Evolutionary conservation across 1,284 basidiomycete species (phyloP).

Genomic region (Agroathelia rolfsii): DNA sequence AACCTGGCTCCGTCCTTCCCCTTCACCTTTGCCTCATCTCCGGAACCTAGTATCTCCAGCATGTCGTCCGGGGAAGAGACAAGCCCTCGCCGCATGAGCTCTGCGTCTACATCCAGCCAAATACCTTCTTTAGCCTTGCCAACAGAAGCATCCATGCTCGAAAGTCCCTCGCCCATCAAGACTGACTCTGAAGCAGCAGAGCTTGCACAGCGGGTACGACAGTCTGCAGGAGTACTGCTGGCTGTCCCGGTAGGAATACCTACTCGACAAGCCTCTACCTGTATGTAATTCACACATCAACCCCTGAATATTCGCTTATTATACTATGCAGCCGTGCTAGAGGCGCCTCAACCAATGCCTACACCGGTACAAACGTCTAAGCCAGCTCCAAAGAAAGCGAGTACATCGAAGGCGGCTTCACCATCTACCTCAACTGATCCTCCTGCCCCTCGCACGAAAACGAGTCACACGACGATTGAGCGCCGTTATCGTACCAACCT

Average conservation of each 20-base stretch:
- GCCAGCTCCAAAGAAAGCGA: slow-evolving; percentile 10
- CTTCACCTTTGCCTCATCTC: slow-evolving; percentile 31
- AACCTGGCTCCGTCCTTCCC: slow-evolving; percentile 27
- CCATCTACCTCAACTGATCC: slow-evolving; percentile 25
- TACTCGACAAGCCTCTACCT: slow-evolving; percentile 18
- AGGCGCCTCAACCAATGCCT: slow-evolving; percentile 18
- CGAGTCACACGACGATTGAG: slow-evolving; percentile 87
- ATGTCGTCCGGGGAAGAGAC: slow-evolving; percentile 13
- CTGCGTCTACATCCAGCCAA: too few relatives aligned
- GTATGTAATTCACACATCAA: slow-evolving; percentile 12
- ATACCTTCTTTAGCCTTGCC: slow-evolving; percentile 19
- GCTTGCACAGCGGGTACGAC: slow-evolving; percentile 47
- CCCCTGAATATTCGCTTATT: slow-evolving; percentile 13
- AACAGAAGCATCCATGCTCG: slow-evolving; percentile 14
- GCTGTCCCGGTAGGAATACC: slow-evolving; percentile 40
- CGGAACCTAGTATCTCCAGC: slow-evolving; percentile 19
- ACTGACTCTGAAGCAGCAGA: slow-evolving; percentile 26
- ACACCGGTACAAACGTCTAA: slow-evolving; percentile 6
- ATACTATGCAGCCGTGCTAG: slow-evolving; percentile 32
- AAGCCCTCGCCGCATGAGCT: too few relatives aligned
- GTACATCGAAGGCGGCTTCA: slow-evolving; percentile 19
- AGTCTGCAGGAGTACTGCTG: slow-evolving; percentile 50
- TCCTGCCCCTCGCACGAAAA: slow-evolving; percentile 53
- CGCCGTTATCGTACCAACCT: slow-evolving; percentile 84
- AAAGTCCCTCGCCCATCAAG: slow-evolving; percentile 16